Conservation (phyloP, 208 protist genomes). For the Leishmania guyanensis region DNA sequence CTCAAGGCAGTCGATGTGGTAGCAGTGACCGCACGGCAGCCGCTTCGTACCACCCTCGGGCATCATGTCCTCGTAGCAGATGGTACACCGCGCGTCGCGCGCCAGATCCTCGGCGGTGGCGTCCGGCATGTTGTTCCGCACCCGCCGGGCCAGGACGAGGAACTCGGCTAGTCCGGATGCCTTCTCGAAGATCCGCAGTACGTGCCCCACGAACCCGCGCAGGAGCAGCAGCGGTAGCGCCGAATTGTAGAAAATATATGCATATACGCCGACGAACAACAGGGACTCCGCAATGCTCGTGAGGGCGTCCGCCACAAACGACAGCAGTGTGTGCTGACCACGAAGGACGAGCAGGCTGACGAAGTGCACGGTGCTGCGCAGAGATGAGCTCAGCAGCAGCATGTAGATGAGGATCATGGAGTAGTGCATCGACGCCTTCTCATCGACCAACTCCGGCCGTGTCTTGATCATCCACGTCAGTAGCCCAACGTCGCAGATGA, state of each 20-base stretch:
- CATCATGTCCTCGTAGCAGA: slow-evolving; percentile 89
- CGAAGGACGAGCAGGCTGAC: slow-evolving; percentile 26
- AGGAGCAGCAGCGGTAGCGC: slow-evolving; percentile 57
- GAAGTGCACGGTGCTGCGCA: slow-evolving; percentile 33
- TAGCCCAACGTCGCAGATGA: slow-evolving; percentile 22
- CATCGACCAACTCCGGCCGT: slow-evolving; percentile 21
- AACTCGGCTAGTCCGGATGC: slow-evolving; percentile 42
- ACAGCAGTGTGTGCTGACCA: slow-evolving; percentile 36
- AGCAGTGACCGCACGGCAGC: slow-evolving; percentile 85
- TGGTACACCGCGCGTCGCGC: slow-evolving; percentile 64
- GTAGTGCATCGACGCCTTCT: slow-evolving; percentile 31
- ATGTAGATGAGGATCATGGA: slow-evolving; percentile 39
- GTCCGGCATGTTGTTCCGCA: slow-evolving; percentile 35
- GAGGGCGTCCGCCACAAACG: slow-evolving; percentile 40
- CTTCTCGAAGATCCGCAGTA: slow-evolving; percentile 43
- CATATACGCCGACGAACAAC: slow-evolving; percentile 53
- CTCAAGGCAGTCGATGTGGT: slow-evolving; percentile 78
- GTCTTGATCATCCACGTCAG: slow-evolving; percentile 25
- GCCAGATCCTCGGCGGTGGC: slow-evolving; percentile 65
- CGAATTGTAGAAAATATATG: slow-evolving; percentile 43
- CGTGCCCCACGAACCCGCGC: slow-evolving; percentile 41
- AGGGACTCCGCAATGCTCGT: slow-evolving; percentile 42
- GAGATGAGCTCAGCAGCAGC: slow-evolving; percentile 27
- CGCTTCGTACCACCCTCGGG: slow-evolving; percentile 46
- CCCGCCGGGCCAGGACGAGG: slow-evolving; percentile 34